These are phyloP conservation scores for Fusarium tjaetaba DNA, from an alignment of 2,329 filamentous ascomycete genomes.

Conservation along the genomic window DNA sequence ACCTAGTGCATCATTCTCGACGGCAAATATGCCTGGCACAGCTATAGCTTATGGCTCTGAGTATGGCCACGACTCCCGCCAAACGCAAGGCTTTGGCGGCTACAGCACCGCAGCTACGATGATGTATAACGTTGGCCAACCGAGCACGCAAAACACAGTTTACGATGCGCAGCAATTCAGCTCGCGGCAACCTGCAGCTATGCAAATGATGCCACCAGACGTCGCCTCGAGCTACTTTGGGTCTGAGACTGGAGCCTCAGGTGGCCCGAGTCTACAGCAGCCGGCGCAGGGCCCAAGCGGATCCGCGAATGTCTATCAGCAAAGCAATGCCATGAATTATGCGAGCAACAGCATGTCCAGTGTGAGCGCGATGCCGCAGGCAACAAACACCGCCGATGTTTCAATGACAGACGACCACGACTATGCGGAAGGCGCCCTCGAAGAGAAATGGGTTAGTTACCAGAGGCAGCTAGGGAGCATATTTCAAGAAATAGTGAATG, in stretches of 20 bases:
- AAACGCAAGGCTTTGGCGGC: slow-evolving; percentile 64
- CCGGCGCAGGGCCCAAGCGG: slow-evolving; percentile 58
- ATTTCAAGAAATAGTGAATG: slow-evolving; percentile 74
- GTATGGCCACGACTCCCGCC: slow-evolving; percentile 71
- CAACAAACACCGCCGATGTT: slow-evolving; percentile 53
- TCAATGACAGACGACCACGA: slow-evolving; percentile 66
- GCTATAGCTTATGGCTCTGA: slow-evolving; percentile 69
- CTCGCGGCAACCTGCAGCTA: slow-evolving; percentile 77
- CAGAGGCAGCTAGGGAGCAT: slow-evolving; percentile 71
- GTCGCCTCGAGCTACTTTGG: slow-evolving; percentile 76
- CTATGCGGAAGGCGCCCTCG: slow-evolving; percentile 65
- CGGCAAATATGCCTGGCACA: slow-evolving; percentile 66
- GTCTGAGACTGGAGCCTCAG: slow-evolving; percentile 56
- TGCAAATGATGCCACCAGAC: slow-evolving; percentile 71
- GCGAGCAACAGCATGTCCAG: slow-evolving; percentile 56
- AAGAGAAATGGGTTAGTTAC: slow-evolving; percentile 75
- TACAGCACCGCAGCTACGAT: slow-evolving; percentile 71
- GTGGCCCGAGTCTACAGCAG: slow-evolving; percentile 63
- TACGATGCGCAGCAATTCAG: slow-evolving; percentile 84
- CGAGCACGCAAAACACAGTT: slow-evolving; percentile 68
- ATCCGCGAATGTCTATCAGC: slow-evolving; percentile 73
- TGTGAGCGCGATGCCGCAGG: slow-evolving; percentile 57
- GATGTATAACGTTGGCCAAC: slow-evolving; percentile 81
- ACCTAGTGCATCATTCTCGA: slow-evolving; percentile 60
- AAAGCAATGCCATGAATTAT: slow-evolving; percentile 66